Evolutionary conservation across 1,284 basidiomycete species (phyloP).

Genomic region (Cutaneotrichosporon cyanovorans): DNA sequence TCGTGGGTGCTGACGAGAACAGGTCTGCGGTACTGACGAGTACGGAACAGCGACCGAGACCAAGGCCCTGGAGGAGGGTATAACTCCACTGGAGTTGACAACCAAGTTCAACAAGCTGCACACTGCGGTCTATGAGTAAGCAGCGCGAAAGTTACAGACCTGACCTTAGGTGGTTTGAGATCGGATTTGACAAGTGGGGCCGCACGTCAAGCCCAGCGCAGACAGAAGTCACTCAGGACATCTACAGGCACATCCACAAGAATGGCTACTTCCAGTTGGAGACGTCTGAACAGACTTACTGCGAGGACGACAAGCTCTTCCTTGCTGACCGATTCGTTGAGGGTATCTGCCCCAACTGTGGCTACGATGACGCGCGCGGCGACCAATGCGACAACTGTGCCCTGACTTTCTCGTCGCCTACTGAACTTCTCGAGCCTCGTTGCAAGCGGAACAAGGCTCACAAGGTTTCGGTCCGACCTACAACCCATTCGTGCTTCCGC

Average conservation of each 20-base stretch:
- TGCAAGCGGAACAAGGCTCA: conserved; percentile 84
- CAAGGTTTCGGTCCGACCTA: conserved; percentile 62
- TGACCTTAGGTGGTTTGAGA: conserved; percentile 43
- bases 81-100: conserved; percentile 79
- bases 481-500: conserved; percentile 90
- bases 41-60: conserved; percentile 99
- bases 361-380: conserved; percentile 89
- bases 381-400: conserved; percentile 97
- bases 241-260: conserved; percentile 73
- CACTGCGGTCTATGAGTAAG: conserved; percentile 82
- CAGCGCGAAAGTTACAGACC: neutral
- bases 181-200: conserved; percentile 93
- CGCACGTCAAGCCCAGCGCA: conserved; percentile 86
- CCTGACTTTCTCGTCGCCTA: conserved; percentile 77
- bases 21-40: conserved; percentile 97
- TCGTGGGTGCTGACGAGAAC: conserved; percentile 43
- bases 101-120: conserved; percentile 91
- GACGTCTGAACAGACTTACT: conserved; percentile 84
- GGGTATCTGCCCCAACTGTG: conserved; percentile 85
- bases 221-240: conserved; percentile 85
- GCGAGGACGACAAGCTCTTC: conserved; percentile 85
- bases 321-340: conserved; percentile 92
- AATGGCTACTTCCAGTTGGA: conserved; percentile 71
- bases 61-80: conserved; percentile 78
- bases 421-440: conserved; percentile 90